Evolutionary conservation across 129 eudicot genomes (phyloP), one percentile per base, ranked within the genome.

Genomic region (Mikania micrantha): DNA sequence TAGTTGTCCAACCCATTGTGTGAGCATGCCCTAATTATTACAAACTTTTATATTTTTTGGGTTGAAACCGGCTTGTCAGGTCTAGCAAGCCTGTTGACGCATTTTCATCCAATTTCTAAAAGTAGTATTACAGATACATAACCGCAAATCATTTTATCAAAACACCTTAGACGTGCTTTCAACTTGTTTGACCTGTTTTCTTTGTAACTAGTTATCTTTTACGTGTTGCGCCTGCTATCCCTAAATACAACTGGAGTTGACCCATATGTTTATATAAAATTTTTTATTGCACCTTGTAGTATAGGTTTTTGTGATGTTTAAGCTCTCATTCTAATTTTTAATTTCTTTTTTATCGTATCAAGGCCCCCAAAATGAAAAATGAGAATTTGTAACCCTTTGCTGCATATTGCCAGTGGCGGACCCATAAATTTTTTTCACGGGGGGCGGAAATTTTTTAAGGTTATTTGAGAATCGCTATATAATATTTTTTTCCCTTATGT

Each of bases 351-450:
- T 62, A 13, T 39, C 36, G 34, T 32, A 25, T 16, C 17, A 4
- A 41, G 40, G 28, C 57, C 42, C n/a, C 21, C 58, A 44, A 50
- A 68, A 52, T 50, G 63, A 48, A 52, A 48, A 15, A 24, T 21
- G 29, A 49, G 16, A 53, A 67, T 3, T 5, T 17, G 44, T 25
- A 20, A 60, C 42, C 42, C 32, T 29, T 60, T 45, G 21, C 15
- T 57, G 65, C 60, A 28, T 34, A 39, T 73, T 9, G 63, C 19
- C n/a, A n/a, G n/a, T n/a, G n/a, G n/a, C n/a, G n/a, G n/a, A n/a
- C n/a, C n/a, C n/a, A n/a, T n/a, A n/a, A n/a, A n/a, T n/a, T n/a
- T n/a, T n/a, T n/a, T n/a, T n/a, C n/a, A n/a, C n/a, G n/a, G n/a
- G n/a, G n/a, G n/a, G n/a, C n/a, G n/a, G n/a, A n/a, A n/a, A n/a